Conservation (phyloP, 1,284 basidiomycete species). For the Rhodotorula sp. region DNA sequence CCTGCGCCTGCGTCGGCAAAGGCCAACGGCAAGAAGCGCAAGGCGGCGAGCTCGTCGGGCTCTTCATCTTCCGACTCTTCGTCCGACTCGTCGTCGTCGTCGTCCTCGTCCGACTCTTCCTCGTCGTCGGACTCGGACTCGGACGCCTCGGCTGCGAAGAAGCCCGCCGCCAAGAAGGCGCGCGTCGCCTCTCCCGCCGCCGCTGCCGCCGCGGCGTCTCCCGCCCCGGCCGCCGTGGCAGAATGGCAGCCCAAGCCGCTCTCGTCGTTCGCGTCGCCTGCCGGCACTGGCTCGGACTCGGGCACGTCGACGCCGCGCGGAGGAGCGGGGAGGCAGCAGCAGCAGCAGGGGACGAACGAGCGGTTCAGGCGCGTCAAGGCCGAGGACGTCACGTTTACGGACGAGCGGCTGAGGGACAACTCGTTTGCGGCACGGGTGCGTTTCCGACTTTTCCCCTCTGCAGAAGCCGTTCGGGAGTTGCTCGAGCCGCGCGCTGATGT, state of each 20-base stretch:
- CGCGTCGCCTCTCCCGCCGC: slow-evolving; percentile 28
- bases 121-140: slow-evolving; percentile 38
- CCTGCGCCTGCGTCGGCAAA: not conserved
- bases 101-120: slow-evolving; percentile 31
- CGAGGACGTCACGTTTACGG: slow-evolving; percentile 60
- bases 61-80: slow-evolving; percentile 31
- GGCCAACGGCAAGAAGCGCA: slow-evolving; percentile 42
- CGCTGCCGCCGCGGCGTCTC: slow-evolving; percentile 12
- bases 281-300: not conserved
- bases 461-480: no score
- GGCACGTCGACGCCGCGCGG: not conserved
- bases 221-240: not conserved
- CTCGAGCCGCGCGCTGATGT: no score
- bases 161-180: slow-evolving; percentile 35
- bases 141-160: slow-evolving; percentile 17
- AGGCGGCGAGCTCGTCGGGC: slow-evolving; percentile 44
- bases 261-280: not conserved
- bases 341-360: slow-evolving; percentile 36
- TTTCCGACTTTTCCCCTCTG: slow-evolving; percentile 16
- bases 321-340: slow-evolving; percentile 9
- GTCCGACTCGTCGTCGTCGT: slow-evolving; percentile 33
- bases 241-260: not conserved
- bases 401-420: slow-evolving; percentile 72
- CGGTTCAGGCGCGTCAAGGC: slow-evolving; percentile 78
- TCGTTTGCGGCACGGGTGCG: slow-evolving; percentile 76